Percentiles rank a stretch among this genome's conserved stretches.
Evolutionary conservation across 495 filamentous ascomycete genomes (phyloP).

Genomic region (Cercophora scortea): DNA sequence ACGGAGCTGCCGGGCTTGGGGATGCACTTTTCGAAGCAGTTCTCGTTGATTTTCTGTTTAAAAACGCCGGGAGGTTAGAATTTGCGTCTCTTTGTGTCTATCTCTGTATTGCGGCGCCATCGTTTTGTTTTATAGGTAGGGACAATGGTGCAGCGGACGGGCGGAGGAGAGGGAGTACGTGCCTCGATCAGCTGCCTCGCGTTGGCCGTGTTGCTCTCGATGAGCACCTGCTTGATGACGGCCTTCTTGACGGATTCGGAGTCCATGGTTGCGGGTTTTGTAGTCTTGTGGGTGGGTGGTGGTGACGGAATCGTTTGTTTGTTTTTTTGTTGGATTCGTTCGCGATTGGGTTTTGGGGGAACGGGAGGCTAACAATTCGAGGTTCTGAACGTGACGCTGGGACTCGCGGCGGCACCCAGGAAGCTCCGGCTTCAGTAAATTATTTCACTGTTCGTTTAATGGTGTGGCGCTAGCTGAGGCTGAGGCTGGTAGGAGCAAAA

Average conservation of each 20-base stretch:
- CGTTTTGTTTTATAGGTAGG: too few relatives aligned
- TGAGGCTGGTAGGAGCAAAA: conserved; percentile 6
- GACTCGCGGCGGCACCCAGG: too few relatives aligned
- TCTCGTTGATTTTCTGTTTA: conserved; percentile 92
- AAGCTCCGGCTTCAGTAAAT: too few relatives aligned
- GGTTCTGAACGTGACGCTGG: too few relatives aligned
- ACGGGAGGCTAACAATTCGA: background rate
- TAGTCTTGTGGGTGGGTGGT: background rate
- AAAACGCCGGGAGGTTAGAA: background rate
- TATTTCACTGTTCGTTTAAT: too few relatives aligned
- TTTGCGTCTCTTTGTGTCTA: too few relatives aligned
- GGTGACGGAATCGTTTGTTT: too few relatives aligned
- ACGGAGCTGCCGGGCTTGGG: conserved; percentile 74
- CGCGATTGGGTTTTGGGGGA: too few relatives aligned
- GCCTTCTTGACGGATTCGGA: conserved; percentile 50
- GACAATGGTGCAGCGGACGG: background rate
- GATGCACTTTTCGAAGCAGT: conserved; percentile 93
- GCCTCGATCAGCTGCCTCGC: conserved; percentile 69
- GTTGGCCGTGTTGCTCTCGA: conserved; percentile 68
- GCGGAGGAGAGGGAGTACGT: conserved; percentile 16
- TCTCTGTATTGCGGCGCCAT: too few relatives aligned
- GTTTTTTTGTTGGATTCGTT: too few relatives aligned
- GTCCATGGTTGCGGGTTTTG: conserved; percentile 34
- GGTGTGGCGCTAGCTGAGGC: conserved; percentile 7
- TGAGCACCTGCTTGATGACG: conserved; percentile 65